Base-by-base conservation (phyloP, 208 protist species). In the Porcisia hertigi region DNA sequence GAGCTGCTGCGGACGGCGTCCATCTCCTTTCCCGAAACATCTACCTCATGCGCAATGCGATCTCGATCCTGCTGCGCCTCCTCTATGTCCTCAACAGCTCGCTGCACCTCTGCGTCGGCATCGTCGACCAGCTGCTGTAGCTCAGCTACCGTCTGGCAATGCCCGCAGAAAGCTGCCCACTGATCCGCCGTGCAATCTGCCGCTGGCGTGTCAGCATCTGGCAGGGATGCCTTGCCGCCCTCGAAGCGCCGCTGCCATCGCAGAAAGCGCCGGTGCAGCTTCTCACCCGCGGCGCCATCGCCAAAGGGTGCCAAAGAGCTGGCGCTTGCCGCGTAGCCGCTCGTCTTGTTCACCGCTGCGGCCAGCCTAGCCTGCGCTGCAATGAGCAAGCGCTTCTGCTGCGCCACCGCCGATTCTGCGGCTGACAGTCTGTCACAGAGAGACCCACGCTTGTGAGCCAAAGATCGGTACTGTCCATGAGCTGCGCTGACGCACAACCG, bases 221-320 rank as follows among this genome's bases (percentile, higher is more conserved):
- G 75, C 9, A 88, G 67, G 49, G 84, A 57, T 52, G 55, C 87
- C 59, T 86, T 86, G 41, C 83, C 84, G 9, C 92, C 85, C 36
- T 91, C 92, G 60, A 89, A 90, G 72, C 87, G 89, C 53, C 75
- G 81, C 65, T 85, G 85, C 89, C 88, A 94, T n/a, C 86, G 83
- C 9, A 73, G 82, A 71, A 96, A 89, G 69, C 91, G 89, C 64
- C 89, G 88, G 63, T 91, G 83, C 60, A 97, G 71, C 75, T 81
- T 90, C 58, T 96, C 94, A 1, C 89, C 89, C 43, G 79, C 77
- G 18, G 79, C 77, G 8, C 53, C 62, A 63, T 93, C 92, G 49
- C 69, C 69, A 78, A 97, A 97, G 3, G 94, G 94, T n/a, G 76
- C 54, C 18, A 70, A 64, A 14, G 72, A 34, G 3, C 82, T 79